Percentiles rank a stretch among this genome's conserved stretches.
phyloP scores from a whole-genome alignment of 1,139 yeast genomes.

The Hemisphaericaspora xylofermentans region DNA sequence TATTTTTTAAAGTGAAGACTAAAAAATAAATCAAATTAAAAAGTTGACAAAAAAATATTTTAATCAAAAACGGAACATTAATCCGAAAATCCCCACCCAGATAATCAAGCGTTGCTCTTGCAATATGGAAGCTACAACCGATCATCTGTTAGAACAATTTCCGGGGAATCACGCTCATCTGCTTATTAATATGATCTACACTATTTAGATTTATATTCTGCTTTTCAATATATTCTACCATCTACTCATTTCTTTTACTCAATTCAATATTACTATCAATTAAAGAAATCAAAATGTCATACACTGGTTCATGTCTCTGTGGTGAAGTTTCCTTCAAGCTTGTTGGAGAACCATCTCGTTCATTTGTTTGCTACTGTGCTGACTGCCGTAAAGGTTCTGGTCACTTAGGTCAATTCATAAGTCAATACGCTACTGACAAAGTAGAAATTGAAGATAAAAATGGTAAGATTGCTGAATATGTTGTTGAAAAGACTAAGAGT shows the following conservation, averaged over 20 bases:
- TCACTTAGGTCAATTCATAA: conserved; percentile 22
- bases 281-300: conserved; percentile 5
- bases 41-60: not conserved
- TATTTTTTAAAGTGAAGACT: not conserved
- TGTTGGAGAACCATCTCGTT: conserved; percentile 14
- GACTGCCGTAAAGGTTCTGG: conserved; percentile 28
- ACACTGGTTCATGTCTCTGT: conserved; percentile 21
- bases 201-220: too few relatives aligned
- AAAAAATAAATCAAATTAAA: not conserved
- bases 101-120: too few relatives aligned
- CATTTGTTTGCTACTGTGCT: conserved; percentile 20
- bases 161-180: not conserved
- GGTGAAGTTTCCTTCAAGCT: conserved; percentile 17
- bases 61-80: not conserved
- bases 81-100: too few relatives aligned
- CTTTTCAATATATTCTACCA: too few relatives aligned
- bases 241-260: not conserved
- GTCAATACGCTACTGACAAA: conserved; percentile 14
- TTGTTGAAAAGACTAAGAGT: conserved; percentile 18
- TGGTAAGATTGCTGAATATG: conserved; percentile 14
- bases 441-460: conserved; percentile 16
- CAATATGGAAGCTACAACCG: too few relatives aligned
- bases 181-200: not conserved
- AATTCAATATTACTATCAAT: not conserved
- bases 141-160: too few relatives aligned